Conservation (phyloP, 2,329 filamentous ascomycete genomes). For the Juglanconis juglandina region DNA sequence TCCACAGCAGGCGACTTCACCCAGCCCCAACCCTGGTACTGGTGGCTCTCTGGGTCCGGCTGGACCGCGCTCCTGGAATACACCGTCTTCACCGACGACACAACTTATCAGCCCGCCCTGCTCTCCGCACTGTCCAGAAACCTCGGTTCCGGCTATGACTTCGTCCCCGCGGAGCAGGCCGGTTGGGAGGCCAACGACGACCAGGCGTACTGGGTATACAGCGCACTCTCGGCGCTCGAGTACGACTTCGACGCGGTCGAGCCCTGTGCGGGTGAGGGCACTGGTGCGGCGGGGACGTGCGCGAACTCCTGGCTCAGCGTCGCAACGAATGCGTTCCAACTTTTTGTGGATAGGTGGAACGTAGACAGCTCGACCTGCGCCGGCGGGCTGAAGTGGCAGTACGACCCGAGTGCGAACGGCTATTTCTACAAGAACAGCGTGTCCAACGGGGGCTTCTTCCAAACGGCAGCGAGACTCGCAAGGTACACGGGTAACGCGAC, state of each 20-base stretch:
- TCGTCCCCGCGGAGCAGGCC: slow-evolving; percentile 69
- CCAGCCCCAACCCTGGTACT: slow-evolving; percentile 31
- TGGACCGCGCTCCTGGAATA: slow-evolving; percentile 67
- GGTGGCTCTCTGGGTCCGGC: slow-evolving; percentile 32
- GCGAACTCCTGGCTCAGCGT: slow-evolving; percentile 64
- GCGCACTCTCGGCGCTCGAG: slow-evolving; percentile 65
- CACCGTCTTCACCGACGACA: slow-evolving; percentile 77
- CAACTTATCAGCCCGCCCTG: slow-evolving; percentile 65
- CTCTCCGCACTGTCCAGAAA: slow-evolving; percentile 69
- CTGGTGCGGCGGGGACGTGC: background rate
- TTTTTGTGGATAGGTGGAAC: slow-evolving; percentile 66
- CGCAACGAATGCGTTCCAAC: slow-evolving; percentile 75
- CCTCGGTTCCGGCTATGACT: slow-evolving; percentile 65
- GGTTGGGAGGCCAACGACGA: slow-evolving; percentile 66
- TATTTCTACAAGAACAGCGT: slow-evolving; percentile 50
- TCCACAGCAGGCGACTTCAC: slow-evolving; percentile 31
- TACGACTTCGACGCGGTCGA: slow-evolving; percentile 56
- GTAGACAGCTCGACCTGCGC: slow-evolving; percentile 61
- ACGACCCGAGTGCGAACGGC: slow-evolving; percentile 73
- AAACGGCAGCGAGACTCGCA: slow-evolving; percentile 53
- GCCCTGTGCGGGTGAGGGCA: slow-evolving; percentile 24
- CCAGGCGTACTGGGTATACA: slow-evolving; percentile 67
- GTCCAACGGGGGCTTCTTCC: slow-evolving; percentile 46
- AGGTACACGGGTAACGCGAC: slow-evolving; percentile 63
- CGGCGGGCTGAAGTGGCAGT: slow-evolving; percentile 76